phyloP scores from a whole-genome alignment of 139 green algal species.

The Picochlorum sp. region DNA sequence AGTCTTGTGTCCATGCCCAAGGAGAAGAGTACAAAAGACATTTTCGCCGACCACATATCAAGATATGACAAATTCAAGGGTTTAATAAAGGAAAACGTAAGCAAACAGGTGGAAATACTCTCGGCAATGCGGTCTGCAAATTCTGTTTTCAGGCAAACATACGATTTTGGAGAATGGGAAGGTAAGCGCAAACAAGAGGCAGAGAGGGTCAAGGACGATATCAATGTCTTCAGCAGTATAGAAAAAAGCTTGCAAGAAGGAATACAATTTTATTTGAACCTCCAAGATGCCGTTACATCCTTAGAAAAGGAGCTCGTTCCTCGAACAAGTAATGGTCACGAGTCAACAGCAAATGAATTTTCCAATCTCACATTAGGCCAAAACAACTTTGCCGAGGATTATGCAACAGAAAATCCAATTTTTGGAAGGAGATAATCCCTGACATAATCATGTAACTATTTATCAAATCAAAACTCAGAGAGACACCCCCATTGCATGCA shows the following conservation, averaged over 20 bases:
- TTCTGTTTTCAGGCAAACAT: constrained; percentile 20
- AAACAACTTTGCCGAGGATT: not conserved
- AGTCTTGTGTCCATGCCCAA: constrained; percentile 58
- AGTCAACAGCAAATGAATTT: not conserved
- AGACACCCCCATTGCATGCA: constrained; percentile 62
- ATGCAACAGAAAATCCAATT: not conserved
- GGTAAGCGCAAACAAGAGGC: constrained; percentile 38
- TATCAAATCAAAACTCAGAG: too few relatives aligned
- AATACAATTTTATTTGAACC: constrained; percentile 74
- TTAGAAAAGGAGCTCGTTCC: constrained; percentile 12
- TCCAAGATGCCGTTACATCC: constrained; percentile 52
- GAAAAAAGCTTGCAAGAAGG: constrained; percentile 66
- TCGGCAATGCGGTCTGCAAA: constrained; percentile 27
- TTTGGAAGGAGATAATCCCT: not conserved
- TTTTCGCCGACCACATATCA: constrained; percentile 68
- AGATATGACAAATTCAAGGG: constrained; percentile 71
- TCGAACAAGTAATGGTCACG: constrained; percentile 34
- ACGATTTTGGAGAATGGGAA: constrained; percentile 47
- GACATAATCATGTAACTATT: not conserved
- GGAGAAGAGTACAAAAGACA: constrained; percentile 23
- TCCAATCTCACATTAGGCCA: constrained; percentile 27
- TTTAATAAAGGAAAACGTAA: constrained; percentile 45
- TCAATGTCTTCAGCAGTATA: constrained; percentile 56
- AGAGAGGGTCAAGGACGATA: constrained; percentile 14
- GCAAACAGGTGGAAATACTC: constrained; percentile 45